These are phyloP conservation scores for Trichoderma endophyticum DNA, from an alignment of 2,329 filamentous ascomycete genomes.

Conservation along the genomic window DNA sequence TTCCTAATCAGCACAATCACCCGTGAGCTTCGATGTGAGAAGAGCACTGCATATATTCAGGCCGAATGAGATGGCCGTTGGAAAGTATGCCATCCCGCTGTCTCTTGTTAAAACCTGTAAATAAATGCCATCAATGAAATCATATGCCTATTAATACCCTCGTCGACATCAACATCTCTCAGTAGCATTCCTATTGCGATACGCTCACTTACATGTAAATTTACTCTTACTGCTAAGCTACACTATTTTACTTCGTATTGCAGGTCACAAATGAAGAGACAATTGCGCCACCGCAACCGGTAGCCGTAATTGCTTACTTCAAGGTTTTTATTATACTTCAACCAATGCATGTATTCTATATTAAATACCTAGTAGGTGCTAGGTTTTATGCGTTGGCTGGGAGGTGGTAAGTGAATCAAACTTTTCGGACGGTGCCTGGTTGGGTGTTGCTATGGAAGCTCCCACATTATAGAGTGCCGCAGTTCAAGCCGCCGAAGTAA, in stretches of 20 bases:
- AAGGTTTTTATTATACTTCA: background rate
- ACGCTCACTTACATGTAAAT: background rate
- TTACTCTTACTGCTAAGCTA: background rate
- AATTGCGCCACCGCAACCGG: background rate
- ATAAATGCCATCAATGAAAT: background rate
- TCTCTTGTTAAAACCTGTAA: background rate
- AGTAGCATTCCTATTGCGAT: background rate
- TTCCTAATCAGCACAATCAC: background rate
- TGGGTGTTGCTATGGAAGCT: background rate
- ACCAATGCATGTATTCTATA: background rate
- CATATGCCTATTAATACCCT: background rate
- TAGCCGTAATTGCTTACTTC: background rate
- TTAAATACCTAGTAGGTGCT: background rate
- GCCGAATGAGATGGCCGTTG: background rate
- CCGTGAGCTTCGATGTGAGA: background rate
- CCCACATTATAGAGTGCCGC: background rate
- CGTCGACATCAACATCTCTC: background rate
- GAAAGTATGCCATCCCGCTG: too few species aligned
- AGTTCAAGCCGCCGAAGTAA: background rate
- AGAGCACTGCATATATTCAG: background rate
- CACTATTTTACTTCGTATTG: background rate
- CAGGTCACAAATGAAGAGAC: background rate
- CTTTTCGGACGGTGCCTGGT: background rate
- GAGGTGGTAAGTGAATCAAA: background rate
- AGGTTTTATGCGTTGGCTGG: background rate